These are phyloP conservation scores for Colletotrichum eleusines DNA, from an alignment of 2,329 filamentous ascomycete genomes.

Conservation along the genomic window DNA sequence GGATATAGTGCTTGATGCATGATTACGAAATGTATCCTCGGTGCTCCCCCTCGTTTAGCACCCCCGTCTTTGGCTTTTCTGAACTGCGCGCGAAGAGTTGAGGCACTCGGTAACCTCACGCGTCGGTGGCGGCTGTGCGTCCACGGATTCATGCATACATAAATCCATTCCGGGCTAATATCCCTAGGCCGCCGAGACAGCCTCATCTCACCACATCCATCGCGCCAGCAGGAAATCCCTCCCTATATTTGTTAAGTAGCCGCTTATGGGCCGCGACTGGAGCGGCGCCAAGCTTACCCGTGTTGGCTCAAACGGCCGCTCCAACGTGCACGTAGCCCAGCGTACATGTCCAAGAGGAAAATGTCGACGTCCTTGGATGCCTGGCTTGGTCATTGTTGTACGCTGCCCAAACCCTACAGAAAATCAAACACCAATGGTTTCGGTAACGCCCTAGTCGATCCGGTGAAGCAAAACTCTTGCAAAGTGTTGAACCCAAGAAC, in stretches of 20 bases:
- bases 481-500: no score
- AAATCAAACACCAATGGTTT: no score
- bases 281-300: not conserved
- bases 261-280: no score
- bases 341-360: not conserved
- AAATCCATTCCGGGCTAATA: not conserved
- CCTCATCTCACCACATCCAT: constrained; percentile 15
- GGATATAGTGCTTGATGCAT: not conserved
- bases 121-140: not conserved
- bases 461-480: not conserved
- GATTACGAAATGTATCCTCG: not conserved
- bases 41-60: not conserved
- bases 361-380: not conserved
- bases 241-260: no score
- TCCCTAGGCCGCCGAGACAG: constrained; percentile 1
- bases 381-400: not conserved
- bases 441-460: not conserved
- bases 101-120: not conserved
- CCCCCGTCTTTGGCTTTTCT: not conserved
- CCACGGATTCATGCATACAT: not conserved
- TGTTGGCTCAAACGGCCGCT: not conserved
- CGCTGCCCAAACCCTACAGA: not conserved
- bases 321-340: not conserved
- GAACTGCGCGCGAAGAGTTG: no score
- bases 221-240: not conserved